Evolutionary conservation across 805 yeast species (phyloP), one percentile per base, ranked within the genome.

Genomic region (Candida gorgasii): DNA sequence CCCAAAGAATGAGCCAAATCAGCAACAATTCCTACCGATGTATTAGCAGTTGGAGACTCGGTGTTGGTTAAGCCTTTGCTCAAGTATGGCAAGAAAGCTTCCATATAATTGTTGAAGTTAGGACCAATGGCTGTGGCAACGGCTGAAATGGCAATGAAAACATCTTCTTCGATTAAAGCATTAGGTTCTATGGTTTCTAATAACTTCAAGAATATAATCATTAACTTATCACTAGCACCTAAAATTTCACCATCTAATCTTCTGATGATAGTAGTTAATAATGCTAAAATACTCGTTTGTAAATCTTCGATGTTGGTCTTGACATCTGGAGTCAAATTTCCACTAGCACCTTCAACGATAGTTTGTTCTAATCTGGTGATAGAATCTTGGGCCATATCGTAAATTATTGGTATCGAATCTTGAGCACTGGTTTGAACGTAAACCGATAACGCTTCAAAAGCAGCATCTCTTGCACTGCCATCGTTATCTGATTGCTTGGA

Each of bases 21-120:
- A 14, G 97, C 97, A 45, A 93, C 89, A 39, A 93, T 76, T 3
- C 99, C 98, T 44, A 93, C 89, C 3, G 98, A 96, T 4, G 96
- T 87, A 49, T 79, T 79, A 57, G 96, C 85, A 8, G 87, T 82
- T 28, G 90, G 86, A 4, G 89, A 81, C 28, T 88, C 96, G 7
- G 86, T 80, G 63, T 89, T 90, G 53, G 80, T 78, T 47, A 93
- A 73, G 0, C 96, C 96, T 47, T 76, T 75, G 13, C 82, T 80
- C 61, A 93, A 74, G 61, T 75, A 90, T 43, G 98, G 97, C 46
- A 88, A 72, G 61, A 93, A 89, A 5, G 86, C 76, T 43, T 79
- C 82, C 82, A 90, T 80, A 62, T 88, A 93, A 54, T 79, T 80
- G 53, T 74, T 73, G 60, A 93, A 93, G 16, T 73, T 72, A 31